These are phyloP conservation scores for Hirsutella rhossiliensis DNA, from an alignment of 2,329 filamentous ascomycete species.

Conservation along the genomic window DNA sequence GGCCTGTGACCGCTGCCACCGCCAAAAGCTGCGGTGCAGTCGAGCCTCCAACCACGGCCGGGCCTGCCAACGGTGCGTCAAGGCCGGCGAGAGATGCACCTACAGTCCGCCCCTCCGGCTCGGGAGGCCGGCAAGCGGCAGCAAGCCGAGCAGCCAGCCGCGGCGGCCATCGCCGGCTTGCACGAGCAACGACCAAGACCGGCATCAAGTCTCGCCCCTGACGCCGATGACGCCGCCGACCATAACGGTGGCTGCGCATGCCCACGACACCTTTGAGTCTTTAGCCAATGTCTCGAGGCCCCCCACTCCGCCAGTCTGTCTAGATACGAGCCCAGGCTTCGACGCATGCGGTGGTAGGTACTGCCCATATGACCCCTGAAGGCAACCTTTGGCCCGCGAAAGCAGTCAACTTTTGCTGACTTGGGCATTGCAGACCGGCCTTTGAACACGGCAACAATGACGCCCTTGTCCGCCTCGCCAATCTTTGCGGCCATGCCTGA, in stretches of 20 bases:
- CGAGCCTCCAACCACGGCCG: slow-evolving; percentile 1
- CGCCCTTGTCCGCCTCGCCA: neutral
- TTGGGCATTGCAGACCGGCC: too few species aligned
- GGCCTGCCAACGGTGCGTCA: slow-evolving; percentile 3
- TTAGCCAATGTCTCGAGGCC: neutral
- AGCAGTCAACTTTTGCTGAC: too few species aligned
- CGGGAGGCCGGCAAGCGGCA: slow-evolving; percentile 1
- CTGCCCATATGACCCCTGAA: too few species aligned
- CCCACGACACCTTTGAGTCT: neutral
- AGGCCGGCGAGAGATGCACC: slow-evolving; percentile 3
- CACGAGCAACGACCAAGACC: neutral
- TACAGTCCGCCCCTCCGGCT: slow-evolving; percentile 4
- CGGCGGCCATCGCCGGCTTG: neutral
- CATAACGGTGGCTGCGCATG: neutral
- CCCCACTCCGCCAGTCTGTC: neutral
- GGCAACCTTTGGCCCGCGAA: too few species aligned
- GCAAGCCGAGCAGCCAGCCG: neutral
- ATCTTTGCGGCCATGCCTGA: neutral
- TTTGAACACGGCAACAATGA: neutral
- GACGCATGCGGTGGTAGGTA: too few species aligned
- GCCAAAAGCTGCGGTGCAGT: slow-evolving; percentile 4
- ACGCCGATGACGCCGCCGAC: neutral
- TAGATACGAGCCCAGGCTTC: neutral
- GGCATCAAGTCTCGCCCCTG: neutral
- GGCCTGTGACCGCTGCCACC: slow-evolving; percentile 1